A percentile compares a stretch with the other conserved stretches of the same genome.
Evolutionary conservation across 2,329 filamentous ascomycete genomes (phyloP).

Genomic region (Juglanconis oblonga): DNA sequence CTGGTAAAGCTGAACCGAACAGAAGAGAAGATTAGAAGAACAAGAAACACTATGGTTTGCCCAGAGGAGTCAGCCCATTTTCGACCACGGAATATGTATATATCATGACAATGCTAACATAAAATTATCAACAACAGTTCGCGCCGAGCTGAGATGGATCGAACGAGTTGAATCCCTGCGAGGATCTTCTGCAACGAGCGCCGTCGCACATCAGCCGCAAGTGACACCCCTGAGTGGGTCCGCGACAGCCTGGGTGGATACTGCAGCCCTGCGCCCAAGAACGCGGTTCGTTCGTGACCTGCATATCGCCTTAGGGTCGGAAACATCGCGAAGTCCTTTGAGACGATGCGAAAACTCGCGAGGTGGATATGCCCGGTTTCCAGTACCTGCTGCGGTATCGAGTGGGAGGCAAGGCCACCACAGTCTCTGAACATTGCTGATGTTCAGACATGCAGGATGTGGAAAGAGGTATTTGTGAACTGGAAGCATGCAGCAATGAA

Average conservation of each 20-base stretch:
- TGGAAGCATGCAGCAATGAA: no score
- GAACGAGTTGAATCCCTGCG: slow-evolving; percentile 2
- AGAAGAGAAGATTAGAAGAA: background rate
- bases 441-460: no score
- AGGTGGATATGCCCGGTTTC: background rate
- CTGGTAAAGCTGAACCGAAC: slow-evolving; percentile 9
- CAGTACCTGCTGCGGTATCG: background rate
- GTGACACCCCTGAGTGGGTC: slow-evolving; percentile 15
- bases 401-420: no score
- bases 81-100: background rate
- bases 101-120: background rate
- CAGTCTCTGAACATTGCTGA: no score
- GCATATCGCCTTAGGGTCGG: background rate
- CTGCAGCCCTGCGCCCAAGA: background rate
- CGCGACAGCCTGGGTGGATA: background rate
- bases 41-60: background rate
- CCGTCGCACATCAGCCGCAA: slow-evolving; percentile 15
- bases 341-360: background rate
- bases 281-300: background rate
- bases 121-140: background rate
- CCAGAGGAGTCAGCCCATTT: background rate
- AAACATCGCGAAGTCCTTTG: background rate
- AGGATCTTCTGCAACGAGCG: slow-evolving; percentile 9
- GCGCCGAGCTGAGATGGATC: background rate
- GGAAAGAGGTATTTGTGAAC: no score